A percentile compares a stretch with the other conserved stretches of the same genome.
phyloP scores from a whole-genome alignment of 441 rosid species.

The Kokia cookei region DNA sequence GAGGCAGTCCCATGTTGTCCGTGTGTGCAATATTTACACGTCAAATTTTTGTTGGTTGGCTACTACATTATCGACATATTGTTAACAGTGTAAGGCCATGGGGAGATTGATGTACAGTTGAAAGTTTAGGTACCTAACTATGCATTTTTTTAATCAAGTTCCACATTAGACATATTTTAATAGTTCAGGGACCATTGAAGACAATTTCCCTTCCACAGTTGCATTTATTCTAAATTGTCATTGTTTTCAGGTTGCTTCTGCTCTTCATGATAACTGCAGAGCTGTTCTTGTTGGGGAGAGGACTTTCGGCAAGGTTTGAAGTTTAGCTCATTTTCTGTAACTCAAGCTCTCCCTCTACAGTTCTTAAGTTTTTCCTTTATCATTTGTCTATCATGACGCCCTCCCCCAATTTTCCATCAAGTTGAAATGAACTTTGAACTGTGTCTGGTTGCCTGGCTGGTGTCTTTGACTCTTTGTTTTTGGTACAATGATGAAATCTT shows the following conservation, averaged over 20 bases:
- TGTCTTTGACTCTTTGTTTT: not conserved
- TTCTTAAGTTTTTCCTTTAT: not conserved
- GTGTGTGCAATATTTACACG: not conserved
- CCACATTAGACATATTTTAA: not conserved
- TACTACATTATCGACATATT: not conserved
- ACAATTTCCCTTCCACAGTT: not conserved
- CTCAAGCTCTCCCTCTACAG: not conserved
- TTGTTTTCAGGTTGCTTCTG: slow-evolving; percentile 81
- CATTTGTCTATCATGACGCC: not conserved
- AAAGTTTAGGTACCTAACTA: not conserved
- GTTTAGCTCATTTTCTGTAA: not conserved
- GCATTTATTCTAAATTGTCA: not conserved
- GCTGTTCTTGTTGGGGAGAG: slow-evolving; percentile 90
- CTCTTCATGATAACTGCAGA: slow-evolving; percentile 91
- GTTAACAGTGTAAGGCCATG: not conserved
- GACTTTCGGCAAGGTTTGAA: slow-evolving; percentile 81
- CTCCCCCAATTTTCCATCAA: not conserved
- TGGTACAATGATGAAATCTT: not conserved
- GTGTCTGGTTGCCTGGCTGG: not conserved
- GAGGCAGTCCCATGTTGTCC: not conserved
- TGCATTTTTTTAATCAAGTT: not conserved
- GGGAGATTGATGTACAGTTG: not conserved
- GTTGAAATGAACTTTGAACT: not conserved
- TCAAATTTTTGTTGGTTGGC: not conserved
- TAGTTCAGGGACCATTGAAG: not conserved